Evolutionary conservation across 805 yeast species (phyloP), one percentile per base, ranked within the genome.

Genomic region (Nakazawaea sp.): DNA sequence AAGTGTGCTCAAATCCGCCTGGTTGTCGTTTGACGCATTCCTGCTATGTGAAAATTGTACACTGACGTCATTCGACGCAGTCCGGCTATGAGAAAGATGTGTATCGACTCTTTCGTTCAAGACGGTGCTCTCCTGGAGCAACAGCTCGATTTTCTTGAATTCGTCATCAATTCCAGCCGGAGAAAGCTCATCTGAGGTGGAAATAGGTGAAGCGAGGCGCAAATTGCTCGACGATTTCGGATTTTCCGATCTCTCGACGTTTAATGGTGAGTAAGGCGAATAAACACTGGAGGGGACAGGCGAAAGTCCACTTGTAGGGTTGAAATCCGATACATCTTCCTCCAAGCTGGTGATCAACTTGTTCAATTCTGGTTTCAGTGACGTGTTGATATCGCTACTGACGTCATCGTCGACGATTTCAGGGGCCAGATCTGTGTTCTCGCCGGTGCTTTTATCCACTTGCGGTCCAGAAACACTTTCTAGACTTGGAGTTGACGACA

Each of bases 341-440:
- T 20, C 41, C 16, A 32, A 5, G 21, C 15, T 27, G 13, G 41
- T 32, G 24, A 27, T 18, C 29, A 37, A 27, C 15, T 27, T 37
- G 29, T 32, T 24, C 26, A 37, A 28, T 9, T 27, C 25, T 20
- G 41, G 41, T 20, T 36, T 36, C n/a, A n/a, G n/a, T n/a, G n/a
- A 18, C 11, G 35, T 18, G 18, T 9, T n/a, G 21, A 20, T 17
- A n/a, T n/a, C n/a, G 24, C 19, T 26, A 16, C 18, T 32, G 28
- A 8, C 23, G 24, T 23, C n/a, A 20, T 7, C 11, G 17, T 9
- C 18, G 18, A 20, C 32, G 32, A 11, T 18, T 11, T 18, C 32
- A 21, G 8, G 29, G 29, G n/a, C 13, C 13, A 12, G 29, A 27
- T 8, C 8, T 9, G 16, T n/a, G 29, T 6, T n/a, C n/a, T n/a